Evolutionary conservation across 1,284 basidiomycete species (phyloP), one percentile per base, ranked within the genome.

Genomic region (Cystobasidiaceae sp.): DNA sequence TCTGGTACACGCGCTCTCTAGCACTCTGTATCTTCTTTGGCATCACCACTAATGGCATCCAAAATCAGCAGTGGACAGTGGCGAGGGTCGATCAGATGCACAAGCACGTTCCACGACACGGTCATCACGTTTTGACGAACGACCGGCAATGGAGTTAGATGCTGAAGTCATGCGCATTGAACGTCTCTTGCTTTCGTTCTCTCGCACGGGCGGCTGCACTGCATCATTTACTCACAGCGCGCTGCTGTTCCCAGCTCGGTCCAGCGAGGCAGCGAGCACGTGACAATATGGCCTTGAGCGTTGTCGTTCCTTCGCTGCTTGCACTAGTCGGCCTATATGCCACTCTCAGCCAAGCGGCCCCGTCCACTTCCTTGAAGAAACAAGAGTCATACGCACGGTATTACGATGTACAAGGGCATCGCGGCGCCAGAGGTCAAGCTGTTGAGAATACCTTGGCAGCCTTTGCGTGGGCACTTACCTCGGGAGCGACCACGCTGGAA

Each of bases 381-480:
- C 6, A 4, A 19, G 11, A 7, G 21, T 1, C 37, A 52, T 32
- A 52, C 30, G 9, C 11, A 56, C 30, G 49, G 34, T 65, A 57
- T 27, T 69, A 56, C 25, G 62, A 69, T 43, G 55, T 69, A 0
- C 61, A 69, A 62, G 68, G 83, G n/a, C 88, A 90, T 75, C 82
- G 87, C 59, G 88, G 88, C 33, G 85, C 85, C 64, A 81, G 88
- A 72, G 88, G 88, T 7, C 85, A 86, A 72, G 82, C 82, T 0
- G 80, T 86, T 37, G 87, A 89, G 77, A 87, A 80, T 71, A 84
- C 82, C 5, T 77, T 89, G 37, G 85, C 85, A 1, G 82, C 84
- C 66, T 88, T 88, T 75, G 87, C 86, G 60, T 85, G 85, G 85
- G 86, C 82, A 39, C 78, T 89, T 63, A 82, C 89, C 43, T 82